Evolutionary conservation across 2,329 filamentous ascomycete genomes (phyloP).

Genomic region (Zymoseptoria pseudotritici): DNA sequence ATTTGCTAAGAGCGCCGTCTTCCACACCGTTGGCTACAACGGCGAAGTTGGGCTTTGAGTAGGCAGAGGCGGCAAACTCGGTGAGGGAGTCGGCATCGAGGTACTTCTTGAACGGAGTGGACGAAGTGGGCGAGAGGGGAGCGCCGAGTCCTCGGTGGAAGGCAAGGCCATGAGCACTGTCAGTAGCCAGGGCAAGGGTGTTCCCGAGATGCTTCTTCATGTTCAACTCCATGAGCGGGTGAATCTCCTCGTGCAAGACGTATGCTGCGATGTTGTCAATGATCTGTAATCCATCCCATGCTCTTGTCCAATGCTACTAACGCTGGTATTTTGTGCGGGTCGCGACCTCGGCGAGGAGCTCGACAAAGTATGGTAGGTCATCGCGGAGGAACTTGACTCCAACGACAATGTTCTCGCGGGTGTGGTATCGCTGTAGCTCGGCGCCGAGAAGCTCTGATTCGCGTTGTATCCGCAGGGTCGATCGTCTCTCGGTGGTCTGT

Average conservation of each 20-base stretch:
- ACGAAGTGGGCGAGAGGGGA: slow-evolving; percentile 64
- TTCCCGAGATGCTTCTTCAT: slow-evolving; percentile 63
- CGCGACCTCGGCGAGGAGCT: slow-evolving; percentile 88
- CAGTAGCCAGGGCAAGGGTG: slow-evolving; percentile 65
- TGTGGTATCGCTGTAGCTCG: slow-evolving; percentile 79
- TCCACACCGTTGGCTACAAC: slow-evolving; percentile 83
- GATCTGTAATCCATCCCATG: slow-evolving; percentile 3
- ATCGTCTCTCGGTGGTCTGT: slow-evolving; percentile 79
- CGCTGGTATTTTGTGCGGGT: slow-evolving; percentile 77
- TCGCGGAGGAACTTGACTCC: slow-evolving; percentile 92
- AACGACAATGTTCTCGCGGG: slow-evolving; percentile 85
- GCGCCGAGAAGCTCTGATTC: slow-evolving; percentile 93
- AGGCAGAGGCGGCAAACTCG: slow-evolving; percentile 69
- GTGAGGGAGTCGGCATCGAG: slow-evolving; percentile 67
- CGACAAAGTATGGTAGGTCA: slow-evolving; percentile 94
- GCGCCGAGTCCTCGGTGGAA: slow-evolving; percentile 90
- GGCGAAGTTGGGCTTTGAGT: slow-evolving; percentile 83
- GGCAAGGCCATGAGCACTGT: slow-evolving; percentile 76
- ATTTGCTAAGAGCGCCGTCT: slow-evolving; percentile 70
- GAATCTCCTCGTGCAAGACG: slow-evolving; percentile 84
- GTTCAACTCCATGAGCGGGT: slow-evolving; percentile 66
- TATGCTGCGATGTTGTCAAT: slow-evolving; percentile 52
- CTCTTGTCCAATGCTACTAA: slow-evolving; percentile 30
- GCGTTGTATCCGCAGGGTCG: slow-evolving; percentile 84
- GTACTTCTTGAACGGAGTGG: slow-evolving; percentile 70